A percentile compares a stretch with the other conserved stretches of the same genome.
Evolutionary conservation across 1,139 yeast genomes (phyloP).

Genomic region (Blastobotrys buckinghamii): DNA sequence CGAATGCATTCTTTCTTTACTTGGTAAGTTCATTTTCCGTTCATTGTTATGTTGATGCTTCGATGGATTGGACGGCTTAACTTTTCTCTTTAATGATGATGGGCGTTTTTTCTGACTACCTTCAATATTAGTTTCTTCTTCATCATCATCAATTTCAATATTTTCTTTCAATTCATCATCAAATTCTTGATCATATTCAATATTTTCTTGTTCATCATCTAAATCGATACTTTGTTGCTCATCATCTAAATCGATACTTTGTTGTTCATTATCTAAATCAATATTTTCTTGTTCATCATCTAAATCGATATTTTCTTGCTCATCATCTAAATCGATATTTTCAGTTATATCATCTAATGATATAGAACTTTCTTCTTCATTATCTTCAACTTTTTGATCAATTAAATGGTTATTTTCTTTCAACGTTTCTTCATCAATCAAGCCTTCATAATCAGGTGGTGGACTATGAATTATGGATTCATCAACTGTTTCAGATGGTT

Average conservation of each 20-base stretch:
- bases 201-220: not conserved
- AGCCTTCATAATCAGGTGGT: too few species aligned
- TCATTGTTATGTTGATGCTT: not conserved
- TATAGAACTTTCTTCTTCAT: not conserved
- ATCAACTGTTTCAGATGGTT: too few species aligned
- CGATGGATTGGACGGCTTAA: not conserved
- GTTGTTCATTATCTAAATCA: not conserved
- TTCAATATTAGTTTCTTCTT: not conserved
- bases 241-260: too few species aligned
- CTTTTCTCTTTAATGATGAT: not conserved
- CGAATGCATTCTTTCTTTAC: not conserved
- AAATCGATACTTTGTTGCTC: not conserved
- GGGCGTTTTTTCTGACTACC: not conserved
- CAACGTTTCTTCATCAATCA: not conserved
- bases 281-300: slow-evolving; percentile 5
- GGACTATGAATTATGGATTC: too few species aligned
- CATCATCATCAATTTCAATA: not conserved
- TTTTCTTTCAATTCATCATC: not conserved
- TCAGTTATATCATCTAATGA: slow-evolving; percentile 4
- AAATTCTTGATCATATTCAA: not conserved
- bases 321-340: not conserved
- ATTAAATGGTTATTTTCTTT: not conserved
- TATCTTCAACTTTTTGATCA: not conserved
- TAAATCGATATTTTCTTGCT: not conserved
- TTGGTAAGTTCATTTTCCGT: not conserved